phyloP scores from a whole-genome alignment of 139 green algal species.

The Chlamydomonas eustigma region DNA sequence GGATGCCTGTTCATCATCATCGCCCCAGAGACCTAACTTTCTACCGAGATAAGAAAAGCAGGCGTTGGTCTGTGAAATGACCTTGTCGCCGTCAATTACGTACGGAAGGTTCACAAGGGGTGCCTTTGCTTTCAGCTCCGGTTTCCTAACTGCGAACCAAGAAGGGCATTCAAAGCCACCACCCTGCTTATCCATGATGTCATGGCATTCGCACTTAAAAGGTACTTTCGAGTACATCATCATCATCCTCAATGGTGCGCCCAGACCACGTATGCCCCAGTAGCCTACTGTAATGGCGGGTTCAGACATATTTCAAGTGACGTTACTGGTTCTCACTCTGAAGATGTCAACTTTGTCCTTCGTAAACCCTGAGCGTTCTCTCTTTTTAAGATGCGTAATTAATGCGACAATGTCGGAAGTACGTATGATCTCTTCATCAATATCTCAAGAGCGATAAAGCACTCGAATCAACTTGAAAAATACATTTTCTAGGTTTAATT shows the following conservation, averaged over 20 bases:
- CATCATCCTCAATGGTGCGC: constrained; percentile 6
- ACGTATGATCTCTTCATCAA: too few species aligned
- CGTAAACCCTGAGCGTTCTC: too few species aligned
- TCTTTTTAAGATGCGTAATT: too few species aligned
- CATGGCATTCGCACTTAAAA: background rate
- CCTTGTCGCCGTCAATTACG: background rate
- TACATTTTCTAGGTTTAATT: too few species aligned
- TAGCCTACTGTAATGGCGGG: too few species aligned
- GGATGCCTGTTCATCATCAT: background rate
- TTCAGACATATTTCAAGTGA: too few species aligned
- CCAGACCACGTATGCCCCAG: constrained; percentile 7
- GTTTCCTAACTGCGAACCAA: background rate
- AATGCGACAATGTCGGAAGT: too few species aligned
- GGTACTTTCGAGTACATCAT: background rate
- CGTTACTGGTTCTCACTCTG: too few species aligned
- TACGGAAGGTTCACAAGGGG: constrained; percentile 8
- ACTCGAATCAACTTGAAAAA: too few species aligned
- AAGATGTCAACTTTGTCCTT: too few species aligned
- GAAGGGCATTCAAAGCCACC: background rate
- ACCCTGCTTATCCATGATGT: background rate
- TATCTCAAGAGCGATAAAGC: too few species aligned
- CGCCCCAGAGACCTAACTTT: constrained; percentile 3
- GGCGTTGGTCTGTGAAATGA: background rate
- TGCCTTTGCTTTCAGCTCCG: background rate
- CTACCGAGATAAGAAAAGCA: background rate